phyloP scores from a whole-genome alignment of 257 asterid genomes.

The Solanum commersonii region DNA sequence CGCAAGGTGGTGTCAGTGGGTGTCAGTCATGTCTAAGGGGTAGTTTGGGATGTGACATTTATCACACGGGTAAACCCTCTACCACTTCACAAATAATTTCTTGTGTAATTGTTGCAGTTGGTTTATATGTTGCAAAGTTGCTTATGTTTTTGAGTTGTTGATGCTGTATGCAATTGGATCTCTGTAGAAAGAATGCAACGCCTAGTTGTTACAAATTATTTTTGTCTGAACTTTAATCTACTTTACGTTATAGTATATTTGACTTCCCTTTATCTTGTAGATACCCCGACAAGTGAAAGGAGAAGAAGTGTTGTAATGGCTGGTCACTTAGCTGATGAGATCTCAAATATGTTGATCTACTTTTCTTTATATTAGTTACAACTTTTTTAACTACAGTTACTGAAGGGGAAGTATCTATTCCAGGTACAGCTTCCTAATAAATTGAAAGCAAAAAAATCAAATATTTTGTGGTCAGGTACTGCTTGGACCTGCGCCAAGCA shows the following conservation, averaged over 20 bases:
- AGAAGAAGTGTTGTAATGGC: slow-evolving; percentile 4
- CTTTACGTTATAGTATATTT: neutral
- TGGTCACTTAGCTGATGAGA: slow-evolving; percentile 11
- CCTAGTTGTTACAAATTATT: neutral
- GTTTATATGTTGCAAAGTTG: neutral
- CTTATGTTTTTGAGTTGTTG: neutral
- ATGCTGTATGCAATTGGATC: neutral
- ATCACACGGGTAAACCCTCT: neutral
- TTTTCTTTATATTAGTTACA: neutral
- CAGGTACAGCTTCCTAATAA: slow-evolving; percentile 16
- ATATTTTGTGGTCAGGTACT: slow-evolving; percentile 41
- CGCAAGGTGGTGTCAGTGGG: neutral
- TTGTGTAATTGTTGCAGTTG: neutral
- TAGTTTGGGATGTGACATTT: neutral
- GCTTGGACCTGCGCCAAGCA: slow-evolving; percentile 31
- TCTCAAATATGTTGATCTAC: neutral
- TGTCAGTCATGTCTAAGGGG: neutral
- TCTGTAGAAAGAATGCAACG: neutral
- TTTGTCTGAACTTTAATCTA: neutral
- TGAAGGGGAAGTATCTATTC: neutral
- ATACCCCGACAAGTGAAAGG: neutral
- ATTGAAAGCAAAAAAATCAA: slow-evolving; percentile 7
- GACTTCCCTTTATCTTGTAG: neutral
- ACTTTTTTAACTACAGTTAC: slow-evolving; percentile 2
- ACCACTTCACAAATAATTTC: neutral